Conservation (phyloP, 2,329 filamentous ascomycete genomes). For the Paraphaeosphaeria sporulosa region DNA sequence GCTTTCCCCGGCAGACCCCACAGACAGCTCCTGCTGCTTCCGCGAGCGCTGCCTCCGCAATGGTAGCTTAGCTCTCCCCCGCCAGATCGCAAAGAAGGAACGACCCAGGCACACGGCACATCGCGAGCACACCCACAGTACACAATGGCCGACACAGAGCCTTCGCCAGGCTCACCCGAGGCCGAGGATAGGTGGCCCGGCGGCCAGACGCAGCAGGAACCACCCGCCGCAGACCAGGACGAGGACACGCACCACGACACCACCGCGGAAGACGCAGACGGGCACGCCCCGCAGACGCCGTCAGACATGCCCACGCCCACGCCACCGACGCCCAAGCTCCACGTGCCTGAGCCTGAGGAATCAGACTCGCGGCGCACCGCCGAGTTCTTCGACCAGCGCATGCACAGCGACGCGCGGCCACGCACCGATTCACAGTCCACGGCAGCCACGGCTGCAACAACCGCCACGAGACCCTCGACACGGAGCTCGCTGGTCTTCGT, state of each 20-base stretch:
- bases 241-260: slow-evolving; percentile 18
- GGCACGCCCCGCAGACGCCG: slow-evolving; percentile 23
- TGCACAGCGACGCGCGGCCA: slow-evolving; percentile 45
- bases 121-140: slow-evolving; percentile 20
- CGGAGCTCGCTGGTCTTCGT: slow-evolving; percentile 97
- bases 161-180: slow-evolving; percentile 22
- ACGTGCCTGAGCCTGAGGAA: slow-evolving; percentile 34
- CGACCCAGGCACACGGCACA: background rate
- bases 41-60: slow-evolving; percentile 27
- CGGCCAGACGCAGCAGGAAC: slow-evolving; percentile 21
- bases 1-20: slow-evolving; percentile 16
- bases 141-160: slow-evolving; percentile 47
- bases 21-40: slow-evolving; percentile 15
- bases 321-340: slow-evolving; percentile 33
- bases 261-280: slow-evolving; percentile 17
- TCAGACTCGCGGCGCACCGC: slow-evolving; percentile 41
- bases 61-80: slow-evolving; percentile 31
- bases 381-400: slow-evolving; percentile 46
- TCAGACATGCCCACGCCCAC: slow-evolving; percentile 30
- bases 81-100: slow-evolving; percentile 28
- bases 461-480: slow-evolving; percentile 64
- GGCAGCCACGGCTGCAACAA: slow-evolving; percentile 56
- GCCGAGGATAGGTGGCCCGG: slow-evolving; percentile 21
- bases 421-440: slow-evolving; percentile 70
- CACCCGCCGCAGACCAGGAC: slow-evolving; percentile 19